Evolutionary conservation across 1,284 basidiomycete genomes (phyloP), one percentile per base, ranked within the genome.

Genomic region (Apiotrichum porosum): DNA sequence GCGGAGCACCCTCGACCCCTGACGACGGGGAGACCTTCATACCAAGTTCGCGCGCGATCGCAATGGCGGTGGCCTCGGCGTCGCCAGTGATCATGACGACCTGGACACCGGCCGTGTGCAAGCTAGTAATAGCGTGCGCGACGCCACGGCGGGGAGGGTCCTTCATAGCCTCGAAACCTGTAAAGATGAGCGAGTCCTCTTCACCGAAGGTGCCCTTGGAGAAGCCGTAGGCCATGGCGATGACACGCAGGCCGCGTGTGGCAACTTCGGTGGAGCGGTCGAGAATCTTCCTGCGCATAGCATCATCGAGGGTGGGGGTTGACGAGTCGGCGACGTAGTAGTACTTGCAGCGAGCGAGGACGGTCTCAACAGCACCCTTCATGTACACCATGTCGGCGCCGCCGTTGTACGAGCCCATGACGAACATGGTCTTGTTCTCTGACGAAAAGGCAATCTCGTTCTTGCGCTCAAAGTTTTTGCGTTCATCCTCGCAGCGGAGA

Each of bases 11-110:
- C 13, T 54, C 35, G 26, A 28, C 26, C 8, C 26, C 26, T 19
- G 51, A 47, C 28, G 55, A 56, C 4, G 58, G 57, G 23, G 52
- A 56, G 42, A 72, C 64, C 45, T 68, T 70, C 43, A 97, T 76
- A n/a, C 93, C 93, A n/a, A 98, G 79, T 60, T 90, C 80, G 54
- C 81, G 78, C 22, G 91, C 93, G 53, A 97, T 95, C 17, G 89
- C 84, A 10, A 90, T 65, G 2, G 94, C 94, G 0, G 94, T 98
- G 49, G 85, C 79, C 71, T 93, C 88, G 19, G 91, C 84, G 65
- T 97, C 94, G 14, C 94, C 94, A 0, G 94, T 97, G 68, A 97
- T 97, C 93, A 98, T 97, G 35, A 97, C 86, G 13, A 97, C 84
- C 63, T 94, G 90, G 31, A 98, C 86, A 8, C 93, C 89, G 15